Conservation (phyloP, 495 filamentous ascomycete genomes). For the Monascus purpureus region DNA sequence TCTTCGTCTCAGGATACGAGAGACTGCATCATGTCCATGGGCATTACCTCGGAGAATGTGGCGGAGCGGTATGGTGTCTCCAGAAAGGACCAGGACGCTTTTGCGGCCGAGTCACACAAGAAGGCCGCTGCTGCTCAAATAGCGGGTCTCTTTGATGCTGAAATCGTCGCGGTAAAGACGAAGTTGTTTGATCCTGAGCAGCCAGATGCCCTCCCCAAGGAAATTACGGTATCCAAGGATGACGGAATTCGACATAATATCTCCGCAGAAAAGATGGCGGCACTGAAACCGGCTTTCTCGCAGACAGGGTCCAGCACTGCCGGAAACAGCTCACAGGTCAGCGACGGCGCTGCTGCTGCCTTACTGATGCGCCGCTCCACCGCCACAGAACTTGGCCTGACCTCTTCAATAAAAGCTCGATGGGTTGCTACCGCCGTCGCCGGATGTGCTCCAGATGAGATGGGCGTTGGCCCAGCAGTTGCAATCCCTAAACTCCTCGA, state of each 20-base stretch:
- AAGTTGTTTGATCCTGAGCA: slow-evolving; percentile 42
- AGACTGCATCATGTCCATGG: slow-evolving; percentile 92
- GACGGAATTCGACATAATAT: slow-evolving; percentile 65
- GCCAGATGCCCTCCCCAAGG: slow-evolving; percentile 45
- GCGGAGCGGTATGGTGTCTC: slow-evolving; percentile 61
- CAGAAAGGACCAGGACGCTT: slow-evolving; percentile 66
- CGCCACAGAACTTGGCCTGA: slow-evolving; percentile 59
- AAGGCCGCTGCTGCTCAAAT: slow-evolving; percentile 55
- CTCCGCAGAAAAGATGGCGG: slow-evolving; percentile 52
- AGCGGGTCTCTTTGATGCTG: slow-evolving; percentile 55
- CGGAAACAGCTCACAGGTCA: slow-evolving; percentile 76
- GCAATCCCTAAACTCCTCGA: slow-evolving; percentile 70
- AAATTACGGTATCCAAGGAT: slow-evolving; percentile 53
- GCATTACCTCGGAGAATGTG: slow-evolving; percentile 84
- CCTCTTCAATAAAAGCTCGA: slow-evolving; percentile 55
- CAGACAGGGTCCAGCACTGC: slow-evolving; percentile 61
- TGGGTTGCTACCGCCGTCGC: slow-evolving; percentile 62
- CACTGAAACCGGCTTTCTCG: slow-evolving; percentile 76
- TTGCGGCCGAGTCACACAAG: slow-evolving; percentile 59
- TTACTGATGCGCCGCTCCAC: slow-evolving; percentile 74
- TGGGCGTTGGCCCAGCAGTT: slow-evolving; percentile 79
- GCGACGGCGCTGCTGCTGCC: slow-evolving; percentile 74
- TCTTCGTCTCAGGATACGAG: slow-evolving; percentile 50
- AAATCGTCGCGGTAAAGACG: slow-evolving; percentile 63
- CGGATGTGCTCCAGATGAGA: slow-evolving; percentile 78